Evolutionary conservation across 352 stramenopile species (phyloP), one percentile per base, ranked within the genome.

Genomic region (Phytophthora brassicae): DNA sequence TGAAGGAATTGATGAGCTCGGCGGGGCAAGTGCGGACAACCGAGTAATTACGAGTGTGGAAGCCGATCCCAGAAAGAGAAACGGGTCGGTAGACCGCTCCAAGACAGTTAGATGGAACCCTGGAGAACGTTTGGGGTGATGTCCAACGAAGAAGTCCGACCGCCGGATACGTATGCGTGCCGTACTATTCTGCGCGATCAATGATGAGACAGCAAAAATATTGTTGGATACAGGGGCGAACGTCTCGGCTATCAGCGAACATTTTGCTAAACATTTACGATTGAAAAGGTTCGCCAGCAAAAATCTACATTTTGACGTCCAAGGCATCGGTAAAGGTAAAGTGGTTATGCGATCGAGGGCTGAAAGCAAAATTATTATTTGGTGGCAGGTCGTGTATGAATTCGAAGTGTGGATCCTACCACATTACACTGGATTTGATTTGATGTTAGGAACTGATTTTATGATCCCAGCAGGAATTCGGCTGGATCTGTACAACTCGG

Each of bases 401-500:
- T 60, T 60, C 14, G 31, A 53, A 7, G 4, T 60, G 14, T 60
- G 53, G 42, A 20, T 53, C 22, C 52, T 60, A 31, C 14, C 31
- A 3, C 53, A 60, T 19, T 44, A 9, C 3, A 19, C 41, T 6
- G 53, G 53, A 3, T 28, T 52, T 4, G 53, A 60, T 5, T 12
- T 49, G 20, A 31, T 60, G 1, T 20, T 60, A 0, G 29, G 42
- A 19, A 60, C 31, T 0, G 53, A 60, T 16, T 60, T 51, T 22
- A 60, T 52, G 53, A 46, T 60, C 11, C 53, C 41, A 1, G 53
- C 28, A 0, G 53, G 53, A 16, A 45, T 60, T 7, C 16, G 53
- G 6, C 13, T 60, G 29, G 53, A 53, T 19, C 6, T 60, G 20
- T 60, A 38, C 11, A 26, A 52, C 8, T 12, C 17, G 0, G 46